These are phyloP conservation scores for Jacaranda mimosifolia DNA, from an alignment of 257 asterid genomes.

Conservation along the genomic window DNA sequence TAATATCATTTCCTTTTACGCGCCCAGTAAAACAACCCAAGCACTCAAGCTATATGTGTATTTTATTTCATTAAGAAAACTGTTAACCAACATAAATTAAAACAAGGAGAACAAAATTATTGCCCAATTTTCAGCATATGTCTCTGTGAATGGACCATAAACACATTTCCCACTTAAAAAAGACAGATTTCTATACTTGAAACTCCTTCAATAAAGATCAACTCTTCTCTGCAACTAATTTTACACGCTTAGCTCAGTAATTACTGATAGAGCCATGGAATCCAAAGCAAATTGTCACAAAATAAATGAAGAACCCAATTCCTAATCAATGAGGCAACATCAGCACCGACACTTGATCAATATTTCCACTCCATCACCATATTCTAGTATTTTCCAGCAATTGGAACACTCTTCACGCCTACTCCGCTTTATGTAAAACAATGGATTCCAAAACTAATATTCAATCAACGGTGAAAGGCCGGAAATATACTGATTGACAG, in stretches of 20 bases:
- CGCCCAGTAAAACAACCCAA: conserved; percentile 18
- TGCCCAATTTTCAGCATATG: not conserved
- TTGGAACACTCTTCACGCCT: conserved; percentile 11
- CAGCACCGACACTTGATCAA: conserved; percentile 17
- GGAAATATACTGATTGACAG: conserved; percentile 1
- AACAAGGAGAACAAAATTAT: not conserved
- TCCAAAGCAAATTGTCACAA: conserved; percentile 1
- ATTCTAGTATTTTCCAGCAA: conserved; percentile 11
- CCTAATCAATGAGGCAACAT: conserved; percentile 15
- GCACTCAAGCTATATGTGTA: conserved; percentile 6
- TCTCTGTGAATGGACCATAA: conserved; percentile 1
- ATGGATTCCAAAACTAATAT: conserved; percentile 23
- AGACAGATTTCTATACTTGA: not conserved
- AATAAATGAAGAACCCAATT: conserved; percentile 3
- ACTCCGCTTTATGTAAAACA: conserved; percentile 4
- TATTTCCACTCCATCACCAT: not conserved
- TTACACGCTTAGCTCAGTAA: not conserved
- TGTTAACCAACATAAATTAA: conserved; percentile 15
- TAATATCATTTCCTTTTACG: not conserved
- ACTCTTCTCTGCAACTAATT: conserved; percentile 7
- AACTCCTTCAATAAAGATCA: conserved; percentile 23
- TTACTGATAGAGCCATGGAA: not conserved
- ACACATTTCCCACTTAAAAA: not conserved
- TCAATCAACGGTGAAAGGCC: conserved; percentile 1
- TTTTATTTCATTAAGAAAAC: not conserved